Base-by-base conservation (phyloP, 2,329 filamentous ascomycete species). In the Fusarium camptoceras region DNA sequence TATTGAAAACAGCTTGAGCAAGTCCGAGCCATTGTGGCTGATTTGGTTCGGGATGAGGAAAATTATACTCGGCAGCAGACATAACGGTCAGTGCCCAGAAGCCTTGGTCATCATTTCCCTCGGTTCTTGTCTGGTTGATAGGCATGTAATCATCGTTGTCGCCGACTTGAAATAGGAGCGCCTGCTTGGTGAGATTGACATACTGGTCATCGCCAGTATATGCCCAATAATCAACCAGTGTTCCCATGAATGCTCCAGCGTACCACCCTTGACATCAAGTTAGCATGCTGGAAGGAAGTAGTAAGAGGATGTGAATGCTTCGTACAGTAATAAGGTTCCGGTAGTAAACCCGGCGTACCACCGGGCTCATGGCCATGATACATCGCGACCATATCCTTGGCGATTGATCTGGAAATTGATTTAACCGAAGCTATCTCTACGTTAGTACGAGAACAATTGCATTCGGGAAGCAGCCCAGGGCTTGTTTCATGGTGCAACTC, bases 171-270 rank as follows among this genome's bases (percentile, higher is more conserved):
- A 87, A 90, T 48, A 94, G 84, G 72, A 97, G 85, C 15, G 87
- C 94, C 68, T 92, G 84, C 37, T 84, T 85, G 18, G 88, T 87
- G 43, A 92, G 81, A 18, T 89, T 82, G 76, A 94, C 94, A 81
- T 92, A 96, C 34, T 86, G 85, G 6, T 85, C 81, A 76, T 95
- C 92, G 22, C 89, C 90, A 0, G 92, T 95, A 77, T 93, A 93
- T 76, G 90, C 92, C 92, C 92, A 97, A 78, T 96, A 96, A 75
- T 96, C 92, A 55, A 97, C 84, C 67, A 96, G 82, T 4, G 91
- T 84, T 24, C 87, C 88, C 80, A 90, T 85, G 83, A 94, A 89
- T 59, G 91, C 91, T 55, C 92, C 92, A 14, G 85, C 91, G 80
- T 92, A 91, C 92, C 89, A 94, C 86, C 86, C 86, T 88, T 8